These are phyloP conservation scores for Micractinium conductrix DNA, from an alignment of 139 green algal species.

Conservation along the genomic window DNA sequence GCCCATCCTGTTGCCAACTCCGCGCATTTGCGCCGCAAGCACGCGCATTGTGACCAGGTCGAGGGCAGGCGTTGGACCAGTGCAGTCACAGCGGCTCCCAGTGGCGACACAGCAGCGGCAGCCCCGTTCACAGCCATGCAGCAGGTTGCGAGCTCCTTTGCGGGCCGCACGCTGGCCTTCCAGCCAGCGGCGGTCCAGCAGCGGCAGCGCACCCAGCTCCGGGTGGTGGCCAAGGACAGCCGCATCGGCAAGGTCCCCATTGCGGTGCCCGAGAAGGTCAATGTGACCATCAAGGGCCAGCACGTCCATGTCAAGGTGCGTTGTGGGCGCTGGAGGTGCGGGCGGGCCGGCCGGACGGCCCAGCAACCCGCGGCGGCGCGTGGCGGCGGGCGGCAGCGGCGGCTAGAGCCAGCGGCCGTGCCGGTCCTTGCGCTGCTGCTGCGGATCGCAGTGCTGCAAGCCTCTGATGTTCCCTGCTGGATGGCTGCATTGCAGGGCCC, in stretches of 20 bases:
- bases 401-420: neutral
- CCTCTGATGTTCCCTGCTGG: too few species aligned
- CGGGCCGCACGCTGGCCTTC: neutral
- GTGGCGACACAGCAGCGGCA: too few species aligned
- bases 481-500: constrained; percentile 72
- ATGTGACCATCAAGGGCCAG: constrained; percentile 75
- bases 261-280: constrained; percentile 80
- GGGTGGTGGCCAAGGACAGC: constrained; percentile 69
- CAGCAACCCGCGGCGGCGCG: too few species aligned
- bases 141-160: neutral
- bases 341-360: constrained; percentile 16
- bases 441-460: neutral
- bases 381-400: constrained; percentile 82
- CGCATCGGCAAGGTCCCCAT: constrained; percentile 92
- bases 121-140: constrained; percentile 6
- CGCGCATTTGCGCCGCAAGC: too few species aligned
- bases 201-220: neutral
- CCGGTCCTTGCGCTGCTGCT: neutral
- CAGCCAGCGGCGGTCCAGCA: neutral
- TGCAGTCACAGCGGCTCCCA: too few species aligned
- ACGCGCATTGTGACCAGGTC: too few species aligned
- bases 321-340: neutral
- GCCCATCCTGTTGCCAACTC: too few species aligned
- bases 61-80: too few species aligned
- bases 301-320: constrained; percentile 86